Percentiles rank a stretch among this genome's conserved stretches.
Conservation (phyloP, 2,329 filamentous ascomycete genomes). For the Cercospora nicotianae region DNA sequence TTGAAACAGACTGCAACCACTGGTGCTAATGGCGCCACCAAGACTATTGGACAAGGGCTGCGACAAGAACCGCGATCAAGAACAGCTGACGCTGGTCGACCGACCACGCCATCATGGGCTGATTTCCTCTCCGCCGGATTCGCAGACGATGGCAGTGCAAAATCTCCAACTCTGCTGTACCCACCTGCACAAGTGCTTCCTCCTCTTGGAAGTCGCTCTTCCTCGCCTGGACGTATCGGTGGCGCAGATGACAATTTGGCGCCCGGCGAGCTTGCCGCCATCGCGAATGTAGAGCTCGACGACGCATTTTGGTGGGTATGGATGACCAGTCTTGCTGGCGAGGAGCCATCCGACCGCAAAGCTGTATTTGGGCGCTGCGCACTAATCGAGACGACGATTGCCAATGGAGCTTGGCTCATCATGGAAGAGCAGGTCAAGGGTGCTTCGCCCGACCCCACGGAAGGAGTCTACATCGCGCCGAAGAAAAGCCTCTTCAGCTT, state of each 20-base stretch:
- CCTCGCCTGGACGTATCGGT: conserved; percentile 16
- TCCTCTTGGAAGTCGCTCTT: conserved; percentile 57
- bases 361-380: conserved; percentile 92
- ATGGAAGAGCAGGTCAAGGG: conserved; percentile 97
- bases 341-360: conserved; percentile 83
- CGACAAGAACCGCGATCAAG: conserved; percentile 67
- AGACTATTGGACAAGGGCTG: conserved; percentile 50
- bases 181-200: conserved; percentile 90
- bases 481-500: conserved; percentile 89
- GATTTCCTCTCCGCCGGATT: conserved; percentile 96
- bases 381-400: conserved; percentile 82
- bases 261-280: conserved; percentile 91
- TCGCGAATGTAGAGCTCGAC: conserved; percentile 80
- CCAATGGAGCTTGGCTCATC: conserved; percentile 81
- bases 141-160: conserved; percentile 66
- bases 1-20: conserved; percentile 24
- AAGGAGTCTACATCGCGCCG: conserved; percentile 86
- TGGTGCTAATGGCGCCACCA: conserved; percentile 27
- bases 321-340: conserved; percentile 92
- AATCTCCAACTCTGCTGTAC: conserved; percentile 61
- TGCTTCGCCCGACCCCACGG: conserved; percentile 78
- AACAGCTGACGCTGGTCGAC: conserved; percentile 68
- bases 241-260: conserved; percentile 75
- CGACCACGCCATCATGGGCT: conserved; percentile 96
- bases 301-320: conserved; percentile 99